These are phyloP conservation scores for Sporisorium scitamineum DNA, from an alignment of 1,284 basidiomycete species.

Conservation along the genomic window DNA sequence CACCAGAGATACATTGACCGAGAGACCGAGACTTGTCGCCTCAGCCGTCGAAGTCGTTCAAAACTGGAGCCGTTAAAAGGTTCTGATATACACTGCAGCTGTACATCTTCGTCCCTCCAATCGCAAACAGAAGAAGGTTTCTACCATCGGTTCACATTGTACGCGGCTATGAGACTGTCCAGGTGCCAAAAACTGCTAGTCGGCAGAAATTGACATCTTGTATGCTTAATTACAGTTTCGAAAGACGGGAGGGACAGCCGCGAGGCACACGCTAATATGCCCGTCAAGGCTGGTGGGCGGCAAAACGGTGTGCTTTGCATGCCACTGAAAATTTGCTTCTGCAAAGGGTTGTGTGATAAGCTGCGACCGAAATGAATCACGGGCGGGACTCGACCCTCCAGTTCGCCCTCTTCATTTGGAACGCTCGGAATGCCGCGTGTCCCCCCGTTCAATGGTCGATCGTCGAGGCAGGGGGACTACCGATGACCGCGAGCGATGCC, in stretches of 20 bases:
- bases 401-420: neutral
- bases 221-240: neutral
- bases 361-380: slow-evolving; percentile 2
- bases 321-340: neutral
- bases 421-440: neutral
- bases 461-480: neutral
- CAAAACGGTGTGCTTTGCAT: neutral
- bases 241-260: neutral
- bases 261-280: neutral
- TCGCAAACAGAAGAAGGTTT: too few species aligned
- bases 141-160: neutral
- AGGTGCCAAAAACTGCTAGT: neutral
- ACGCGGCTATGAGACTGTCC: neutral
- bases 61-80: neutral
- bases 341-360: neutral
- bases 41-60: neutral
- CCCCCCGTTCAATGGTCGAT: neutral
- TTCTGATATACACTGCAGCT: neutral
- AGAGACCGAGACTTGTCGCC: neutral
- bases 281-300: neutral
- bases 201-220: neutral
- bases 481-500: neutral
- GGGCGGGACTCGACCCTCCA: neutral
- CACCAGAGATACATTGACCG: neutral
- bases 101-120: too few species aligned